phyloP scores from a whole-genome alignment of 805 yeast species.

The Suhomyces prunicola region DNA sequence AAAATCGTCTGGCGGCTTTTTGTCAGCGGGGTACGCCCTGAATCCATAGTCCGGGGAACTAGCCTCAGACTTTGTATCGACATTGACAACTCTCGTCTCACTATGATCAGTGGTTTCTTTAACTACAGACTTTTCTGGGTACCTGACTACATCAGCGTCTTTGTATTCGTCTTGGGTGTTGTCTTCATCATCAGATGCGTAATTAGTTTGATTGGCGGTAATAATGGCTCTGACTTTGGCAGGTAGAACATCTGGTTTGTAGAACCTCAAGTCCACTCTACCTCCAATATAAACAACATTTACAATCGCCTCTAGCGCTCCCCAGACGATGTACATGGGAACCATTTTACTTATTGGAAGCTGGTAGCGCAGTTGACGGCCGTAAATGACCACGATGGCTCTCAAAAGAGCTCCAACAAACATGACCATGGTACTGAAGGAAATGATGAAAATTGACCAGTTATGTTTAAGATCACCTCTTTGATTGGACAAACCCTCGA shows the following conservation, averaged over 20 bases:
- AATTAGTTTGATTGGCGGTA: slow-evolving; percentile 19
- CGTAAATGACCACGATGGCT: slow-evolving; percentile 8
- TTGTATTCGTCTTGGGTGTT: slow-evolving; percentile 7
- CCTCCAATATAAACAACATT: slow-evolving; percentile 15
- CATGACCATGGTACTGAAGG: slow-evolving; percentile 10
- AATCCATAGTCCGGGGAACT: neutral
- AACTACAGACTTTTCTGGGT: neutral
- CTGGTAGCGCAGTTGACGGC: neutral
- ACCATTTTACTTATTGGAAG: slow-evolving; percentile 7
- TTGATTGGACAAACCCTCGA: slow-evolving; percentile 14
- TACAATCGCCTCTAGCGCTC: slow-evolving; percentile 16
- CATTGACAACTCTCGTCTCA: slow-evolving; percentile 12
- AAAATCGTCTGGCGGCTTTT: slow-evolving; percentile 20
- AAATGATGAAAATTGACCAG: slow-evolving; percentile 8
- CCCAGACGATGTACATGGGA: slow-evolving; percentile 19
- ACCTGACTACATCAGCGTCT: neutral
- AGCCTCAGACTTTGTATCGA: neutral
- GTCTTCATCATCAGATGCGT: slow-evolving; percentile 28
- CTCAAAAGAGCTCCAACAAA: slow-evolving; percentile 11
- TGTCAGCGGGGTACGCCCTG: slow-evolving; percentile 9
- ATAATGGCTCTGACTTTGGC: slow-evolving; percentile 14
- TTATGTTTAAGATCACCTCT: slow-evolving; percentile 17
- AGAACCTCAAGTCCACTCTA: slow-evolving; percentile 20
- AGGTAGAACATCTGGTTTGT: slow-evolving; percentile 21
- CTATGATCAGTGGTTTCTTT: neutral